Base-by-base conservation (phyloP, 164 flowering plant genomes). In the Litsea cubeba region DNA sequence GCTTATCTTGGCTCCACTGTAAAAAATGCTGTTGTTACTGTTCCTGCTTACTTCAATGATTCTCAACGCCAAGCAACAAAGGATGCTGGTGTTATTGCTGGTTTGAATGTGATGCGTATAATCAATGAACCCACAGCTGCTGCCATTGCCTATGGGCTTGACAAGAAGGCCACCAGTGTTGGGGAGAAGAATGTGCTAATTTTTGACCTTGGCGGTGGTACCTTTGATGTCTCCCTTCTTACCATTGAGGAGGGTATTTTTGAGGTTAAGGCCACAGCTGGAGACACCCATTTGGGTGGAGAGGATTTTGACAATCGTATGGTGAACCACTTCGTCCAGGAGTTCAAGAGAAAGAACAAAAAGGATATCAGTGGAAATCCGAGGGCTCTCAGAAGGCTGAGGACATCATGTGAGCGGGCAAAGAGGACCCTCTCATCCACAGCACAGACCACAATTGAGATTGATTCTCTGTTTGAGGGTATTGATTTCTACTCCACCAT, bases 21-120 rank as follows among this genome's bases (percentile, higher is more conserved):
- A 2, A 88, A 88, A 77, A 87, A 88, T 72, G 91, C 91, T 20
- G 91, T 88, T 20, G 91, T 88, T 51, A 88, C 91, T 1, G 91
- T 88, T 24, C 91, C 91, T 63, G 91, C 91, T 0, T 85, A 88
- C 79, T 88, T 88, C 84, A 88, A 88, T 26, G 91, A 88, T 65
- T 88, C 91, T 5, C 91, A 88, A 75, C 88, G 91, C 64, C 91
- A 88, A 65, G 91, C 91, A 2, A 88, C 91, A n/a, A 88, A 87
- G 81, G 91, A 88, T 76, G 91, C 91, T 25, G 91, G 91, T 40
- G 91, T 86, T n/a, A 88, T 88, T 77, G 89, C 89, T 49, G 91
- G 91, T 24, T 77, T 88, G 6, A 87, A 88, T 74, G 91, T 88
- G 22, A 74, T 88, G 88, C 86, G 91, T 71, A 88, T 88, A 62